Percentiles rank a stretch among this genome's conserved stretches.
Conservation (phyloP, 108 stramenopile genomes). For the Skeletonema menzelii region DNA sequence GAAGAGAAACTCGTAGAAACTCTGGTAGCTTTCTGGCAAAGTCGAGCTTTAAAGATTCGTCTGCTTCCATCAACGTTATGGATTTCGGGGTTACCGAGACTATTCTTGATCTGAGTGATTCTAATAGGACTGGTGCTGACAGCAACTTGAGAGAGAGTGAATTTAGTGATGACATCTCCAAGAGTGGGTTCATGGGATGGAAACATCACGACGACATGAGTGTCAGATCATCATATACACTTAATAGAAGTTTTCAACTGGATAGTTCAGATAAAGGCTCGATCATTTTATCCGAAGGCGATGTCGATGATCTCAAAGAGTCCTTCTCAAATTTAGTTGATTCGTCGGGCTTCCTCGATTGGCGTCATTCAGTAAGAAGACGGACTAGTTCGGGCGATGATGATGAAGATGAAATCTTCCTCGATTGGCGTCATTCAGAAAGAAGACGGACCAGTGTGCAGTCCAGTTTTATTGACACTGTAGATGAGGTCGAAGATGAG, state of each 20-base stretch:
- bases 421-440: neutral
- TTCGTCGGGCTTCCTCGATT: neutral
- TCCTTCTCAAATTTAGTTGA: neutral
- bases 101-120: neutral
- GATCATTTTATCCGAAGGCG: neutral
- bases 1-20: neutral
- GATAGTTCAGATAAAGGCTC: neutral
- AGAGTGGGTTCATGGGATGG: conserved; percentile 20
- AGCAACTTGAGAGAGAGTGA: neutral
- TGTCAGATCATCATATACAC: neutral
- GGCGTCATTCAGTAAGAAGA: neutral
- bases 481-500: neutral
- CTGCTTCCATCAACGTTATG: conserved; percentile 3
- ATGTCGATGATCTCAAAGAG: neutral
- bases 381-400: neutral
- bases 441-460: neutral
- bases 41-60: neutral
- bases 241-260: neutral
- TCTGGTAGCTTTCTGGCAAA: no score
- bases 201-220: neutral
- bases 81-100: conserved; percentile 4
- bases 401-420: neutral
- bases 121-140: neutral
- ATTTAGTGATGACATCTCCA: neutral
- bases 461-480: neutral